phyloP scores from a whole-genome alignment of 2,329 filamentous ascomycete genomes.

The Dendrostoma leiphaemia region DNA sequence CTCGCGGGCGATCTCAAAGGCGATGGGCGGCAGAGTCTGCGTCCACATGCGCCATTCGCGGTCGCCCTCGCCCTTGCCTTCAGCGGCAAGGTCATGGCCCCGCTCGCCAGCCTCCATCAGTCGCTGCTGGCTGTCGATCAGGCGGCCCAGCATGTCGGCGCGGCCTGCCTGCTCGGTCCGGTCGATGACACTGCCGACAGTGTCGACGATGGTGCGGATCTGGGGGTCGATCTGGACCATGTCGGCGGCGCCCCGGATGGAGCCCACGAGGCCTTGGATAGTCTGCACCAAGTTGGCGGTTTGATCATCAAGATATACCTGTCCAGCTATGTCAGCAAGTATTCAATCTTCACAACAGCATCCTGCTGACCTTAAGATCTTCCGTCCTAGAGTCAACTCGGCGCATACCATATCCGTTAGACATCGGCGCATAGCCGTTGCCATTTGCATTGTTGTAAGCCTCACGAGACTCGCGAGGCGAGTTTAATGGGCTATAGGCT shows the following conservation, averaged over 20 bases:
- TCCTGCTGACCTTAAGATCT: constrained; percentile 46
- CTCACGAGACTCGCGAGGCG: constrained; percentile 59
- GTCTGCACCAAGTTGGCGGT: constrained; percentile 75
- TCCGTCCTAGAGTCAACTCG: constrained; percentile 40
- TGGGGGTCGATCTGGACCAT: constrained; percentile 66
- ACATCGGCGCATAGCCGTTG: constrained; percentile 35
- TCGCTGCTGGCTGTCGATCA: constrained; percentile 63
- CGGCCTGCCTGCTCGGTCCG: constrained; percentile 60
- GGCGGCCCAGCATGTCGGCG: constrained; percentile 50
- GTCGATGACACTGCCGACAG: constrained; percentile 68
- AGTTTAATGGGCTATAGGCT: constrained; percentile 71
- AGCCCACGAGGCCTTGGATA: constrained; percentile 76
- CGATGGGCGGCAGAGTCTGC: constrained; percentile 73
- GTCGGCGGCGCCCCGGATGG: constrained; percentile 63
- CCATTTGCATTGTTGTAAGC: constrained; percentile 35
- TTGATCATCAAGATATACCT: constrained; percentile 81
- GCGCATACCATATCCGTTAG: constrained; percentile 37
- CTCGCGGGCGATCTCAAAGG: constrained; percentile 82
- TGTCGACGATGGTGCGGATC: constrained; percentile 66
- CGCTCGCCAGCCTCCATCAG: constrained; percentile 63
- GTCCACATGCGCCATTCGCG: constrained; percentile 63
- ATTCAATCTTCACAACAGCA: too few species aligned
- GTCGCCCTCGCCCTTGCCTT: constrained; percentile 49
- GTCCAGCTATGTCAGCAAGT: constrained; percentile 3
- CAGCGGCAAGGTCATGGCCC: constrained; percentile 56